phyloP scores from a whole-genome alignment of 495 filamentous ascomycete genomes.

The Aspergillus saccharolyticus region DNA sequence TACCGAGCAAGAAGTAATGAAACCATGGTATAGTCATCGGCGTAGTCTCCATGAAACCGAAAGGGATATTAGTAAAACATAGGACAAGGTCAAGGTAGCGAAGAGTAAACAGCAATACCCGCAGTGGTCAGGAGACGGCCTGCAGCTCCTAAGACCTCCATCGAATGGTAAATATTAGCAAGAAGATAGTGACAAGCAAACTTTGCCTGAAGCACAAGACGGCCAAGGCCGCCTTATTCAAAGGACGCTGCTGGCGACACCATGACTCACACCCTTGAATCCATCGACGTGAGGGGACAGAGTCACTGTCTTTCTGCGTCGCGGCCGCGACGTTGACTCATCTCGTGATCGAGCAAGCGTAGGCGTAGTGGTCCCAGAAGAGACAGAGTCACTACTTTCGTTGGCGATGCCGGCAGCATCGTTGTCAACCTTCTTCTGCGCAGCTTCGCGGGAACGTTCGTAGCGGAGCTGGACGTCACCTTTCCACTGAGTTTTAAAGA shows the following conservation, averaged over 20 bases:
- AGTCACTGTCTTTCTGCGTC: slow-evolving; percentile 33
- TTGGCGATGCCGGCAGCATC: slow-evolving; percentile 20
- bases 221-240: slow-evolving; percentile 18
- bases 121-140: slow-evolving; percentile 29
- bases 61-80: slow-evolving; percentile 23
- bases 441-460: slow-evolving; percentile 38
- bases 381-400: slow-evolving; percentile 6
- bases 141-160: slow-evolving; percentile 28
- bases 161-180: slow-evolving; percentile 6
- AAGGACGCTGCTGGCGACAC: slow-evolving; percentile 38
- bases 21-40: slow-evolving; percentile 21
- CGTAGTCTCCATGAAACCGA: slow-evolving; percentile 6
- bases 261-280: slow-evolving; percentile 38
- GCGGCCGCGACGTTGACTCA: slow-evolving; percentile 26
- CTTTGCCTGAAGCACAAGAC: slow-evolving; percentile 5
- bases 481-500: slow-evolving; percentile 43
- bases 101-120: slow-evolving; percentile 20
- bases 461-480: slow-evolving; percentile 43
- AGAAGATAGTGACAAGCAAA: slow-evolving; percentile 5
- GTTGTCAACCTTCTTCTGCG: slow-evolving; percentile 37
- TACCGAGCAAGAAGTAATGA: slow-evolving; percentile 15
- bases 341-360: slow-evolving; percentile 29
- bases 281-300: slow-evolving; percentile 29
- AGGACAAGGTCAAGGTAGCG: slow-evolving; percentile 4
- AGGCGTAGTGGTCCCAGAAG: slow-evolving; percentile 14